These are phyloP conservation scores for Alternaria postmessia DNA, from an alignment of 2,329 filamentous ascomycete species.

Conservation along the genomic window DNA sequence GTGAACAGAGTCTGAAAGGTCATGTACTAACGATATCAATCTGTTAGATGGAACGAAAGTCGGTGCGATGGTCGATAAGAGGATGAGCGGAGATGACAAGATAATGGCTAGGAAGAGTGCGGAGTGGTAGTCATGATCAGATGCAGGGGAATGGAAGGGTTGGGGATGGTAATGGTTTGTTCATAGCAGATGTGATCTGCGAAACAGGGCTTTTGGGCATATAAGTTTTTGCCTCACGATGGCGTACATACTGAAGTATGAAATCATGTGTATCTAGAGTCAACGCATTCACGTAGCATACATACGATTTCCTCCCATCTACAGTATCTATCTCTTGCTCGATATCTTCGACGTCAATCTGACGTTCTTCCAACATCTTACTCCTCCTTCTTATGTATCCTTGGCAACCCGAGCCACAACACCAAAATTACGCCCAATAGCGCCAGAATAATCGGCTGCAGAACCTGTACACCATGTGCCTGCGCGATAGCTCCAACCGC, in stretches of 20 bases:
- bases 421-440: conserved; percentile 60
- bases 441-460: conserved; percentile 67
- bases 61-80: background rate
- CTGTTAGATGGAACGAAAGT: background rate
- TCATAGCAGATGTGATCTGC: background rate
- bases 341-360: background rate
- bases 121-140: background rate
- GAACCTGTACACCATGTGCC: conserved; percentile 64
- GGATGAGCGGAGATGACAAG: accelerated
- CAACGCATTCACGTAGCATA: background rate
- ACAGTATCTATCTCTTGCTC: background rate
- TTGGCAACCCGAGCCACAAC: conserved; percentile 62
- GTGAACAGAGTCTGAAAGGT: background rate
- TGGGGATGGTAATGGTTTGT: background rate
- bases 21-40: background rate
- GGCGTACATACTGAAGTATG: background rate
- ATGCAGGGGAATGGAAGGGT: background rate
- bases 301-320: background rate
- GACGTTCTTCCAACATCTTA: conserved; percentile 9
- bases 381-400: conserved; percentile 55
- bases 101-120: background rate
- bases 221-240: background rate
- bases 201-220: background rate
- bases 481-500: conserved; percentile 74
- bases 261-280: background rate